These are phyloP conservation scores for Prunus mongolica DNA, from an alignment of 306 rosid genomes.

Conservation along the genomic window DNA sequence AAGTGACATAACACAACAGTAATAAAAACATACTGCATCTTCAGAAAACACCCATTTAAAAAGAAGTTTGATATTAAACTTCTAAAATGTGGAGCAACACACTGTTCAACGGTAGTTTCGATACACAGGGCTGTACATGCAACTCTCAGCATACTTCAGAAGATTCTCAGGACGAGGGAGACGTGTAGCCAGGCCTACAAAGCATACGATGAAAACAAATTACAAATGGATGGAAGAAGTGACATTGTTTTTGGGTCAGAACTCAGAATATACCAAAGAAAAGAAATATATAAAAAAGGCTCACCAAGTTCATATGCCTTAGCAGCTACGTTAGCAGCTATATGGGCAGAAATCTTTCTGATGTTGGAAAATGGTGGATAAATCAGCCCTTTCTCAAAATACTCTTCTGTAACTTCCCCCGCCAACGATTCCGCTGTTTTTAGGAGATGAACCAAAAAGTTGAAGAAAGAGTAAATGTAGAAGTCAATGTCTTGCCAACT, in stretches of 20 bases:
- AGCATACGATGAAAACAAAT: conserved; percentile 2
- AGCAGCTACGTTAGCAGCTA: conserved; percentile 88
- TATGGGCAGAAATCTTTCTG: conserved; percentile 79
- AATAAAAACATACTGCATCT: neutral
- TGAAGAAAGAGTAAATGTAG: neutral
- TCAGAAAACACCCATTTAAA: neutral
- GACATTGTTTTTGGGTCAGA: neutral
- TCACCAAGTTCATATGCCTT: conserved; percentile 85
- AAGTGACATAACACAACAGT: neutral
- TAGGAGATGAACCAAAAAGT: neutral
- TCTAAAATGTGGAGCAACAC: neutral
- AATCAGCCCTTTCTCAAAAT: conserved; percentile 53
- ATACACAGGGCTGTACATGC: conserved; percentile 82
- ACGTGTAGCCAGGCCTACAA: conserved; percentile 73
- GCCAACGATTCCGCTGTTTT: conserved; percentile 78
- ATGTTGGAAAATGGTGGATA: conserved; percentile 71
- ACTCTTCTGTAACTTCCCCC: conserved; percentile 57
- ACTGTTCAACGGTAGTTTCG: conserved; percentile 56
- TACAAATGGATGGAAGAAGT: neutral
- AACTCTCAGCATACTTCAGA: conserved; percentile 75
- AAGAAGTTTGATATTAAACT: neutral
- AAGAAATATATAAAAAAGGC: neutral
- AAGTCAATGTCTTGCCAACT: neutral
- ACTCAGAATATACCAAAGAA: neutral
- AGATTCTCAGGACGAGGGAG: conserved; percentile 86